Conservation (phyloP, 2,329 filamentous ascomycete genomes). For the Monascus ruber region DNA sequence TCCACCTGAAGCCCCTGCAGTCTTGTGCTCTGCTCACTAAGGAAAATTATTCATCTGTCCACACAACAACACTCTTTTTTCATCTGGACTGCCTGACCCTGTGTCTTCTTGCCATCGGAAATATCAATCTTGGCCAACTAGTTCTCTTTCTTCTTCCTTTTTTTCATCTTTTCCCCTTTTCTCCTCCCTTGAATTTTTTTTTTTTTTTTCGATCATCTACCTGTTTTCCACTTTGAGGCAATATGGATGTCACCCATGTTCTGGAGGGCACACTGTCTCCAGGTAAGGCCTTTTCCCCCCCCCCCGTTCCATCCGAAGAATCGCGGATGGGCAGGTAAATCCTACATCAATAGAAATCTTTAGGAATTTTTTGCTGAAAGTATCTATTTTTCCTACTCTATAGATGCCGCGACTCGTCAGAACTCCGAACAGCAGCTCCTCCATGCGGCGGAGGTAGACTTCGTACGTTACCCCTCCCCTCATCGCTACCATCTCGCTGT, state of each 20-base stretch:
- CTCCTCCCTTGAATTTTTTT: constrained; percentile 7
- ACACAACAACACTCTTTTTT: not conserved
- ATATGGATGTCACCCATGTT: constrained; percentile 96
- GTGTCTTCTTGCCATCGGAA: not conserved
- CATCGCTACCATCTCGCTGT: constrained; percentile 17
- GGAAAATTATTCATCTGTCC: not conserved
- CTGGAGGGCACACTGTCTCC: constrained; percentile 92
- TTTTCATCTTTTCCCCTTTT: constrained; percentile 7
- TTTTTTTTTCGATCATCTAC: constrained; percentile 11
- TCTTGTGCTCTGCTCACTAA: not conserved
- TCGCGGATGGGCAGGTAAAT: not conserved
- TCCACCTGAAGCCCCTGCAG: not conserved
- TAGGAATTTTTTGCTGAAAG: not conserved
- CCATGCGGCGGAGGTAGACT: constrained; percentile 88
- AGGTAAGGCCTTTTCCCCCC: constrained; percentile 48
- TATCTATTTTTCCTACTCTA: constrained; percentile 20
- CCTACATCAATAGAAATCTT: not conserved
- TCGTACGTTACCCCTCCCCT: constrained; percentile 51
- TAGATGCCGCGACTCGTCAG: constrained; percentile 82
- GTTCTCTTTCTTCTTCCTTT: constrained; percentile 5
- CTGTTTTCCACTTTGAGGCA: constrained; percentile 24
- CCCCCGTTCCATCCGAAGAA: not conserved
- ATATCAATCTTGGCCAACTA: constrained; percentile 1
- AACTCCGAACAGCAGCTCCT: constrained; percentile 88
- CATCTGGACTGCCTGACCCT: not conserved